Evolutionary conservation across 2,329 filamentous ascomycete genomes (phyloP), one percentile per base, ranked within the genome.

Genomic region (Aschersonia sp.): DNA sequence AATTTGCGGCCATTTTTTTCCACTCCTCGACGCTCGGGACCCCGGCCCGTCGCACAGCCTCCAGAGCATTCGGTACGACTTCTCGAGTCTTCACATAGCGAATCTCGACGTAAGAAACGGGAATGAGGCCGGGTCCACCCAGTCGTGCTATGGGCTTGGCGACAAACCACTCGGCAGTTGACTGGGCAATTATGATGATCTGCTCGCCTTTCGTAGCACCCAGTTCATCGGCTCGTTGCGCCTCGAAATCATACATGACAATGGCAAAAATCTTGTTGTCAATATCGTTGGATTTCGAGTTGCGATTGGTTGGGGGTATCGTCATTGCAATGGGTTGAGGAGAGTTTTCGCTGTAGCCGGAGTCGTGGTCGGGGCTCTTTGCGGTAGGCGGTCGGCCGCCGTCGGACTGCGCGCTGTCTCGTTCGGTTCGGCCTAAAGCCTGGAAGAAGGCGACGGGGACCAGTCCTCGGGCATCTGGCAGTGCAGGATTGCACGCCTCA

Each of bases 1-100:
- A 98, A 53, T 95, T 90, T 48, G 90, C 90, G 0, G 92, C 89
- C 87, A 95, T 95, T 68, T 94, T 94, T 72, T 98, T 98, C 92
- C 92, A 98, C 59, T 98, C 92, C 61, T 98, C 92, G 4, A 98
- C 92, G 58, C 83, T 84, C 10, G 92, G 92, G 6, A 98, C 89
- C 22, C 90, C 89, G 2, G 92, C 92, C 56, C 83, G 81, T 56
- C 80, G 79, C 48, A 98, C 87, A 1, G 92, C 90, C 32, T 89
- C 89, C 30, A 85, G 73, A 0, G 90, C 80, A 62, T 97, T 87
- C 14, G 76, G 65, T 1, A 95, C 87, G 1, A 89, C 76, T 55
- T 85, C 79, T 45, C 90, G 88, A 1, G 86, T 88, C 5, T 81
- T 79, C 84, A 95, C 95, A 63, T 97, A 92, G 62, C 87, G 77